Evolutionary conservation across 2,329 filamentous ascomycete genomes (phyloP), one percentile per base, ranked within the genome.

Genomic region (Trichoderma polysporum): DNA sequence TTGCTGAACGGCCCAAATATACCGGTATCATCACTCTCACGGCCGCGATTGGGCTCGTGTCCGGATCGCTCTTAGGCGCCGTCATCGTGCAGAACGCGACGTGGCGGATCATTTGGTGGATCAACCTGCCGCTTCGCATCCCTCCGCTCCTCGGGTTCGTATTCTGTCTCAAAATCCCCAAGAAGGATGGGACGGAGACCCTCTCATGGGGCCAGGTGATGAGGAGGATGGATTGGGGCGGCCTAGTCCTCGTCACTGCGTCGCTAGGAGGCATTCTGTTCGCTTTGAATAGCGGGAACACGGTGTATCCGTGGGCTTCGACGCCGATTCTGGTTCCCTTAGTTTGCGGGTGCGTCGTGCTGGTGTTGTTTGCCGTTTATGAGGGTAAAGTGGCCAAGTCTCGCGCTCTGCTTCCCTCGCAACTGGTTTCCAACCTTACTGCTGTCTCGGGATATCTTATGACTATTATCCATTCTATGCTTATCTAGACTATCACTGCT

Each of bases 1-100:
- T 86, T 4, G 73, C 79, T 2, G 74, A 83, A 67, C 73, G 83
- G 56, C 78, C 79, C 1, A 76, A 76, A 4, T 83, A 78, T 57
- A 72, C 78, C 29, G 73, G 70, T 1, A 70, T 77, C 4, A 68
- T 79, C 2, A 61, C 76, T n/a, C 61, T 72, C n/a, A 67, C 75
- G 1, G 74, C 71, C 66, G 70, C 71, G 4, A 54, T 80, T 7
- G 79, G 77, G 0, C 73, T 72, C 9, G 69, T 71, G 0, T 56
- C 75, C 5, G 78, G 72, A 0, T 73, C 75, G 1, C 70, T 78
- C 4, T 47, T 77, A 7, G 76, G 71, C 1, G 71, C 71, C 45
- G 62, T 50, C 47, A 39, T 70, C 53, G 68, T 58, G 19, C n/a
- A 72, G 27, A 67, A 64, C 5, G 62, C 64, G 7, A 72, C 71